Conservation (phyloP, 768 basidiomycete genomes). For the Phanerochaete carnosa region DNA sequence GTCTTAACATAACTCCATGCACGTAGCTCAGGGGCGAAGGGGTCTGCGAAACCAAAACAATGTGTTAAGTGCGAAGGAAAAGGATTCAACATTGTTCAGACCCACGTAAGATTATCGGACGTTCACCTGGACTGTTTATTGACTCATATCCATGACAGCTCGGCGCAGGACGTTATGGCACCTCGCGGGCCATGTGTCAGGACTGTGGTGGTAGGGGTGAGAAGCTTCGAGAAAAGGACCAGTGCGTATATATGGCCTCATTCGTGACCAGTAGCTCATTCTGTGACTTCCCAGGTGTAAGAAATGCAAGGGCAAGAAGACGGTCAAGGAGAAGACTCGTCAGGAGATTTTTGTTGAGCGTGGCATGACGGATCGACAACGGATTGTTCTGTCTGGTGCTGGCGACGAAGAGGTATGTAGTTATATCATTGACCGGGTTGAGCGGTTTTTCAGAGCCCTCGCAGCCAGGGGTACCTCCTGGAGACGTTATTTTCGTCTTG, state of each 20-base stretch:
- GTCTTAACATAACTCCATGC: conserved; percentile 4
- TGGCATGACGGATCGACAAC: conserved; percentile 80
- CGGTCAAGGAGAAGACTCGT: conserved; percentile 82
- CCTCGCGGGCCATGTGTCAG: conserved; percentile 55
- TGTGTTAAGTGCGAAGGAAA: conserved; percentile 83
- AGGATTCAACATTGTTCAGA: conserved; percentile 66
- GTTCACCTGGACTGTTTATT: background rate
- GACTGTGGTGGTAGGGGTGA: conserved; percentile 69
- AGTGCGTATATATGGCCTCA: conserved; percentile 39
- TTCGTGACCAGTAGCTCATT: conserved; percentile 5
- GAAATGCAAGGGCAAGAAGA: conserved; percentile 89
- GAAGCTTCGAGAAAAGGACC: conserved; percentile 79
- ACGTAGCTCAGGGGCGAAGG: conserved; percentile 74
- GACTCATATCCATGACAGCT: conserved; percentile 28
- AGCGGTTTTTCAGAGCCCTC: background rate
- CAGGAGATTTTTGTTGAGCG: conserved; percentile 85
- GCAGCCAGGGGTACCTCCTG: conserved; percentile 82
- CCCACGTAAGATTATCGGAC: conserved; percentile 39
- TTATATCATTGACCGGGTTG: background rate
- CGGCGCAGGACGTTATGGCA: conserved; percentile 44
- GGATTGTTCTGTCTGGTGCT: conserved; percentile 87
- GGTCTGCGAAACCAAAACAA: conserved; percentile 78
- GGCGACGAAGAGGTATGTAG: conserved; percentile 79
- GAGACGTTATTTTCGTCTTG: conserved; percentile 87
- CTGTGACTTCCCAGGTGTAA: conserved; percentile 63